A percentile compares a stretch with the other conserved stretches of the same genome.
phyloP scores from a whole-genome alignment of 2,329 filamentous ascomycete species.

The Arthrobotrys conoides region DNA sequence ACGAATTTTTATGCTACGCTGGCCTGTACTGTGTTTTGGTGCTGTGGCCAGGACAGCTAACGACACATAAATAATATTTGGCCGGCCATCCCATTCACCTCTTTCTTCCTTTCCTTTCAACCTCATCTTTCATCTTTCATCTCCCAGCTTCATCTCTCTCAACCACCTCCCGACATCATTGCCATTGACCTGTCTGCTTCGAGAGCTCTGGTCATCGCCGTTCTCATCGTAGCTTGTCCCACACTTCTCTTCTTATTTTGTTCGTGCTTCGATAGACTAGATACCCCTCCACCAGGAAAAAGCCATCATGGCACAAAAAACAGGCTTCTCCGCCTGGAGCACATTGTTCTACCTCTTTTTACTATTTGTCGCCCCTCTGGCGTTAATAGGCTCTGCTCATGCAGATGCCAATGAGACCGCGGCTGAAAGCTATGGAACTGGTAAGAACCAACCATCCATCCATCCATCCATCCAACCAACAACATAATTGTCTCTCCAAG shows the following conservation, averaged over 20 bases:
- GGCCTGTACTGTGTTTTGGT: conserved; percentile 36
- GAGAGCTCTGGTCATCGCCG: conserved; percentile 58
- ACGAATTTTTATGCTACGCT: conserved; percentile 60
- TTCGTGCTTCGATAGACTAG: conserved; percentile 14
- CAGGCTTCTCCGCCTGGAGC: conserved; percentile 78
- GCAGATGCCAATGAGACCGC: conserved; percentile 74
- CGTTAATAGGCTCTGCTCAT: conserved; percentile 81
- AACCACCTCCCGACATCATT: conserved; percentile 46
- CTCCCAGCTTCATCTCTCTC: too few relatives aligned
- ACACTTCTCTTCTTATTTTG: conserved; percentile 18
- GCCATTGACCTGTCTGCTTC: conserved; percentile 62
- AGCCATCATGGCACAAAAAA: conserved; percentile 74
- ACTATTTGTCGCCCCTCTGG: conserved; percentile 85
- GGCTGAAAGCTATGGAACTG: conserved; percentile 83
- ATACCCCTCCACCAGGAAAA: conserved; percentile 40
- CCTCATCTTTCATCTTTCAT: conserved; percentile 6
- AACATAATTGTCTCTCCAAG: neutral
- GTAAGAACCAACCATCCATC: conserved; percentile 67
- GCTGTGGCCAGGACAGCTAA: conserved; percentile 4
- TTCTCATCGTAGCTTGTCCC: conserved; percentile 46
- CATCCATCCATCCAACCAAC: neutral
- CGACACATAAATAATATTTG: conserved; percentile 47
- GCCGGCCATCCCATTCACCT: conserved; percentile 63
- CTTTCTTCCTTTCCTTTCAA: conserved; percentile 60
- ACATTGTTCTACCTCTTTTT: conserved; percentile 91